Evolutionary conservation across 176 grass and related monocot species (phyloP).

Genomic region (Puya raimondii): DNA sequence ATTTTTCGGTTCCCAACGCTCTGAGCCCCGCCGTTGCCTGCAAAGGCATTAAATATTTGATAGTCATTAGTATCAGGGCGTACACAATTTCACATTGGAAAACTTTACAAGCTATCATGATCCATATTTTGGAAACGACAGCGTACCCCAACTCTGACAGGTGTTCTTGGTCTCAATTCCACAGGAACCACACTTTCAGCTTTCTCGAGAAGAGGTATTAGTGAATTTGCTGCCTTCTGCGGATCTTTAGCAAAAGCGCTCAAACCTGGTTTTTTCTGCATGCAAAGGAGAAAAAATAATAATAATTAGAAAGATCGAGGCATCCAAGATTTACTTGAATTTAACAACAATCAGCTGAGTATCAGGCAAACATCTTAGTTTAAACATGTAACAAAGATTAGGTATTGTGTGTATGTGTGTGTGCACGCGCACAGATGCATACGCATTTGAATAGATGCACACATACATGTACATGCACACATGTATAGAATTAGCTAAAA

Average conservation of each 20-base stretch:
- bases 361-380: not conserved
- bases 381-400: not conserved
- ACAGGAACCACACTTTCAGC: constrained; percentile 10
- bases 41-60: not conserved
- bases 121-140: not conserved
- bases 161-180: constrained; percentile 12
- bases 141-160: constrained; percentile 25
- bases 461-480: no score
- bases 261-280: constrained; percentile 23
- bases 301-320: not conserved
- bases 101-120: not conserved
- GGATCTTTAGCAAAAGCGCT: constrained; percentile 23
- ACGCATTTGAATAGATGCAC: no score
- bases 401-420: no score
- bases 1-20: constrained; percentile 28
- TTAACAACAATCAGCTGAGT: not conserved
- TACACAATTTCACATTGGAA: not conserved
- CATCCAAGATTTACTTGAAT: not conserved
- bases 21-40: constrained; percentile 40
- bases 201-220: constrained; percentile 11
- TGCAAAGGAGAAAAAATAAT: not conserved
- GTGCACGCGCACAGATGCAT: no score
- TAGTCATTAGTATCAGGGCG: not conserved
- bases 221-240: constrained; percentile 16
- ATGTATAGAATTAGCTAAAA: no score